These are phyloP conservation scores for Lentinus polychrous DNA, from an alignment of 1,284 basidiomycete species.

Conservation along the genomic window DNA sequence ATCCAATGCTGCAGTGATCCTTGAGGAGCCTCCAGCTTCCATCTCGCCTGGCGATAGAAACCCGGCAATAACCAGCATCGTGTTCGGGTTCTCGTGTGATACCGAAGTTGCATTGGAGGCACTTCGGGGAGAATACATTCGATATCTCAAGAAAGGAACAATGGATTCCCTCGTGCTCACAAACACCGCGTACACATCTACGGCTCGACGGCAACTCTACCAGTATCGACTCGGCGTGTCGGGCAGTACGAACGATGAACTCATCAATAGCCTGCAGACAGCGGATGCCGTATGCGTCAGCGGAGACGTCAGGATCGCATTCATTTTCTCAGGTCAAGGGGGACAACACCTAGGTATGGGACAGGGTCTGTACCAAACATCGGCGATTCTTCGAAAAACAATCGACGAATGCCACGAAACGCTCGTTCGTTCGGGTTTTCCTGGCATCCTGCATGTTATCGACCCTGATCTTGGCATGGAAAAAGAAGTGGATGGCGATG, in stretches of 20 bases:
- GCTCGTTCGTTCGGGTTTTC: slow-evolving; percentile 41
- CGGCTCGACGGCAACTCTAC: slow-evolving; percentile 54
- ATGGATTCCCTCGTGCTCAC: slow-evolving; percentile 26
- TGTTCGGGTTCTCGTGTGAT: slow-evolving; percentile 40
- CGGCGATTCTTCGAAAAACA: slow-evolving; percentile 36
- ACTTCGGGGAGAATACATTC: slow-evolving; percentile 39
- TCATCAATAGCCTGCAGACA: slow-evolving; percentile 35
- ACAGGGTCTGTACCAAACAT: slow-evolving; percentile 40
- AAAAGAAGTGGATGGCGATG: slow-evolving; percentile 21
- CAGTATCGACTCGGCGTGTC: slow-evolving; percentile 43
- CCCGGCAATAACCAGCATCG: not conserved
- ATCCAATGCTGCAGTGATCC: slow-evolving; percentile 54
- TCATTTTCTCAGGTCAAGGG: slow-evolving; percentile 70
- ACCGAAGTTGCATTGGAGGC: slow-evolving; percentile 36
- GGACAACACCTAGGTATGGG: slow-evolving; percentile 65
- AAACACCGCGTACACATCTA: slow-evolving; percentile 58
- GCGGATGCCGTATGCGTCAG: slow-evolving; percentile 28
- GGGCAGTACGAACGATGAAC: slow-evolving; percentile 34
- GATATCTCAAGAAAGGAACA: slow-evolving; percentile 33
- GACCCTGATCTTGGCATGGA: slow-evolving; percentile 14
- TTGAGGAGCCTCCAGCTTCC: slow-evolving; percentile 40
- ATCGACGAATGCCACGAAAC: slow-evolving; percentile 53
- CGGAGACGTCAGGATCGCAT: slow-evolving; percentile 33
- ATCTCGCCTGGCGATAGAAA: too few relatives aligned
- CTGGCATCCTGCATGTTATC: slow-evolving; percentile 44